Evolutionary conservation across 1,284 basidiomycete genomes (phyloP).

Genomic region (Moniliophthora roreri): DNA sequence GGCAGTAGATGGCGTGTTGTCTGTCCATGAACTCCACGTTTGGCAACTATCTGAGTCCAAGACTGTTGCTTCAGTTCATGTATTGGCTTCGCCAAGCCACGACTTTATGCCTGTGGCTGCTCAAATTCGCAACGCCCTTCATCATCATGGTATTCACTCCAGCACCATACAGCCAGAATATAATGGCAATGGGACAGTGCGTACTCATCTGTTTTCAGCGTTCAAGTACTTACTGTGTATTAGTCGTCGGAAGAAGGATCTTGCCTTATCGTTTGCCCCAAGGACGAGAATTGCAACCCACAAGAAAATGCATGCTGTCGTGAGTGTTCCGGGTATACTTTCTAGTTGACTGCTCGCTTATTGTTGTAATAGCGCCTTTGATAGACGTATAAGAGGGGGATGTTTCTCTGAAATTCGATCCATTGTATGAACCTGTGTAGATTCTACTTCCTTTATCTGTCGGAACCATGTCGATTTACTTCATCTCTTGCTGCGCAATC

Average conservation of each 20-base stretch:
- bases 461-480: too few species aligned
- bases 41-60: constrained; percentile 89
- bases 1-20: constrained; percentile 83
- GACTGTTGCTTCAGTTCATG: constrained; percentile 90
- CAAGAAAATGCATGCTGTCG: constrained; percentile 77
- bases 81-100: constrained; percentile 75
- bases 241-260: constrained; percentile 43
- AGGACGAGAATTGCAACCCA: constrained; percentile 66
- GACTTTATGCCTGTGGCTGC: constrained; percentile 93
- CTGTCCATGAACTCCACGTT: constrained; percentile 94
- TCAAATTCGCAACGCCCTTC: constrained; percentile 82
- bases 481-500: too few species aligned
- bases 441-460: too few species aligned
- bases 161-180: constrained; percentile 90
- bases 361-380: too few species aligned
- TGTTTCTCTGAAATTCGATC: too few species aligned
- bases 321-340: too few species aligned
- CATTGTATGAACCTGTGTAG: too few species aligned
- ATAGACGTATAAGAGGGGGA: too few species aligned
- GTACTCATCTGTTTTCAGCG: too few species aligned
- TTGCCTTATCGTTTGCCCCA: constrained; percentile 55
- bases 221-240: neutral
- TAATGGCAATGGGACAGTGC: constrained; percentile 29
- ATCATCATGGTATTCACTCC: constrained; percentile 92
- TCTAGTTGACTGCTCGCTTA: too few species aligned